phyloP scores from a whole-genome alignment of 2,329 filamentous ascomycete genomes.

The Cladosporium sphaerospermum region DNA sequence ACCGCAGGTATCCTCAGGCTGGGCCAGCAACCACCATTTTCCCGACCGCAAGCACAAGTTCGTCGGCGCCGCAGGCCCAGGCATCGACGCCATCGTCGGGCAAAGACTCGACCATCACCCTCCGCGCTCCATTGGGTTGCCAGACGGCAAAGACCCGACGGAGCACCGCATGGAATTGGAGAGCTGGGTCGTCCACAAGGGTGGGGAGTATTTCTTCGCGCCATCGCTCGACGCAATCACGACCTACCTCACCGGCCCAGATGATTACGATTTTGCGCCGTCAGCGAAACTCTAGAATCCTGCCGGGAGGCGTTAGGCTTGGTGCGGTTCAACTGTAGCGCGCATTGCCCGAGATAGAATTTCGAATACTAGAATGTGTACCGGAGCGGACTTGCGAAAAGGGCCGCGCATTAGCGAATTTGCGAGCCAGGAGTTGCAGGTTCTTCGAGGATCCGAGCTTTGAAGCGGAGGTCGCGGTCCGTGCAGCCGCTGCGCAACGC shows the following conservation, averaged over 20 bases:
- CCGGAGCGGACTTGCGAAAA: no score
- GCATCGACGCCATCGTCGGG: neutral
- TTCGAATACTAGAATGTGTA: no score
- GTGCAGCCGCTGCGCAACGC: no score
- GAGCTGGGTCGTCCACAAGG: neutral
- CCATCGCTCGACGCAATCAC: neutral
- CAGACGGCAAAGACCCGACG: neutral
- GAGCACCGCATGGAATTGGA: neutral
- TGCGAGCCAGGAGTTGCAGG: no score
- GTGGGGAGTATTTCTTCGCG: neutral
- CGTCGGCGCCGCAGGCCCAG: neutral
- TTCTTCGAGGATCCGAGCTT: no score
- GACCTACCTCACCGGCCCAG: neutral
- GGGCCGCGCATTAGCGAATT: no score
- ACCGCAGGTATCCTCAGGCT: neutral
- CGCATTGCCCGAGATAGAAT: no score
- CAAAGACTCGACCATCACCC: neutral
- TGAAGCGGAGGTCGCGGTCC: no score
- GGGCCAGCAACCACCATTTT: neutral
- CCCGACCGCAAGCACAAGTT: neutral
- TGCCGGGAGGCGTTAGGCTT: no score
- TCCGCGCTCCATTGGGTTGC: neutral
- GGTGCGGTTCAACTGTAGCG: no score
- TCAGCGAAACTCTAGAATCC: neutral
- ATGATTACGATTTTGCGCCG: neutral